Evolutionary conservation across 2,329 filamentous ascomycete genomes (phyloP).

Genomic region (Sporothrix phasma): DNA sequence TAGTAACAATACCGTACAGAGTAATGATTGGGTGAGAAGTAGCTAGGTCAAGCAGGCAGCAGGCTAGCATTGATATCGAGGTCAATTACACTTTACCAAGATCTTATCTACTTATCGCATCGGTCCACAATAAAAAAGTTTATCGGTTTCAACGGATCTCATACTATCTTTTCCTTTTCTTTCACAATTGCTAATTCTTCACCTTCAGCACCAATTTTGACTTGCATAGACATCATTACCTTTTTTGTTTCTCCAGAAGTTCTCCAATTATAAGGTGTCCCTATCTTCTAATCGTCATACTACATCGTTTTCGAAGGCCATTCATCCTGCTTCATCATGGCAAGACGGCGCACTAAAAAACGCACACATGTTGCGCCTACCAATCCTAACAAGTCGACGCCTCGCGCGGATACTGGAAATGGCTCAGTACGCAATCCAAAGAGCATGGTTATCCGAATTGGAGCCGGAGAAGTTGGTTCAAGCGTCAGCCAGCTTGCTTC

Average conservation of each 20-base stretch:
- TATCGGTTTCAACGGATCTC: background rate
- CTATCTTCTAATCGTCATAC: background rate
- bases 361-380: conserved; percentile 68
- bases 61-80: too few species aligned
- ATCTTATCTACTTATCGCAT: conserved; percentile 1
- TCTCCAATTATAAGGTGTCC: too few species aligned
- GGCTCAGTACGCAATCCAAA: conserved; percentile 65
- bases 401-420: conserved; percentile 45
- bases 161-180: background rate
- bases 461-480: conserved; percentile 83
- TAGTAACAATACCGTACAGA: too few species aligned
- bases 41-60: too few species aligned
- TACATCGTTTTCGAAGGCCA: too few species aligned
- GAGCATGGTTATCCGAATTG: conserved; percentile 97
- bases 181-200: background rate
- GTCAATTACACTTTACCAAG: background rate
- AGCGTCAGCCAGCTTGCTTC: conserved; percentile 85
- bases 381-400: conserved; percentile 43
- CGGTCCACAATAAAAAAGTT: conserved; percentile 1
- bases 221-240: too few species aligned
- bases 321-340: conserved; percentile 44
- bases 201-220: background rate
- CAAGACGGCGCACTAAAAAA: conserved; percentile 74
- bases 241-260: too few species aligned
- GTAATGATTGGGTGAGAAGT: too few species aligned